phyloP scores from a whole-genome alignment of 179 eudicot species.

The Pouteria campechiana region DNA sequence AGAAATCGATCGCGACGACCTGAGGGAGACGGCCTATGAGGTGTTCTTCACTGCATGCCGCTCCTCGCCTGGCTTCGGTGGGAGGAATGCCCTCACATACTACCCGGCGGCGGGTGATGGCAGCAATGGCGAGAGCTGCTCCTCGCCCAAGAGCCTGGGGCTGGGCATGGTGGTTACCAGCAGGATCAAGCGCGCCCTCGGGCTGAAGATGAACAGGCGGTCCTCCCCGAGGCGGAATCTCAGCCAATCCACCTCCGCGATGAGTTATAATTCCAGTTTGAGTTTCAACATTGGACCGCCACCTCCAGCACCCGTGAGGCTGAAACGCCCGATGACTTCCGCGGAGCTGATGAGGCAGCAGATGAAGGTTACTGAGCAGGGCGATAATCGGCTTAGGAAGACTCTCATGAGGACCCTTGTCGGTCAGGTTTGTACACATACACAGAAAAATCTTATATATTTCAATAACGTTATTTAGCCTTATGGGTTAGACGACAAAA shows the following conservation, averaged over 20 bases:
- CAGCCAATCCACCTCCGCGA: slow-evolving; percentile 11
- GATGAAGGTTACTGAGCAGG: slow-evolving; percentile 89
- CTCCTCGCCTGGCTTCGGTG: slow-evolving; percentile 93
- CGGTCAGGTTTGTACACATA: slow-evolving; percentile 68
- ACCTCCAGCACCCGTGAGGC: too few relatives aligned
- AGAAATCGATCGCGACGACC: slow-evolving; percentile 45
- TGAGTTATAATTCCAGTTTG: slow-evolving; percentile 25
- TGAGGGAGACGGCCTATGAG: slow-evolving; percentile 82
- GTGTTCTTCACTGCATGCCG: slow-evolving; percentile 86
- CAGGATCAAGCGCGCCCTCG: slow-evolving; percentile 62
- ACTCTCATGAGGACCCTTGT: slow-evolving; percentile 95
- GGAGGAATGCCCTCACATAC: slow-evolving; percentile 34
- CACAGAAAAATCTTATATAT: too few relatives aligned
- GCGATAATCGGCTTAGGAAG: slow-evolving; percentile 81
- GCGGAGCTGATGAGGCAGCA: slow-evolving; percentile 96
- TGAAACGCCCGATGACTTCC: slow-evolving; percentile 55
- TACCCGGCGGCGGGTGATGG: slow-evolving; percentile 17
- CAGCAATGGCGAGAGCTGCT: slow-evolving; percentile 5
- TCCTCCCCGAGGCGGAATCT: slow-evolving; percentile 38
- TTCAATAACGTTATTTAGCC: too few relatives aligned
- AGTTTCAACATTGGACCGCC: slow-evolving; percentile 25
- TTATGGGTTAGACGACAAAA: too few relatives aligned
- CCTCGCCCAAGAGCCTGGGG: slow-evolving; percentile 33
- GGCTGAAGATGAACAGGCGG: slow-evolving; percentile 46
- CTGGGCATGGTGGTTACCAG: slow-evolving; percentile 84